phyloP scores from a whole-genome alignment of 306 rosid genomes.

The Elaeagnus macrophylla region DNA sequence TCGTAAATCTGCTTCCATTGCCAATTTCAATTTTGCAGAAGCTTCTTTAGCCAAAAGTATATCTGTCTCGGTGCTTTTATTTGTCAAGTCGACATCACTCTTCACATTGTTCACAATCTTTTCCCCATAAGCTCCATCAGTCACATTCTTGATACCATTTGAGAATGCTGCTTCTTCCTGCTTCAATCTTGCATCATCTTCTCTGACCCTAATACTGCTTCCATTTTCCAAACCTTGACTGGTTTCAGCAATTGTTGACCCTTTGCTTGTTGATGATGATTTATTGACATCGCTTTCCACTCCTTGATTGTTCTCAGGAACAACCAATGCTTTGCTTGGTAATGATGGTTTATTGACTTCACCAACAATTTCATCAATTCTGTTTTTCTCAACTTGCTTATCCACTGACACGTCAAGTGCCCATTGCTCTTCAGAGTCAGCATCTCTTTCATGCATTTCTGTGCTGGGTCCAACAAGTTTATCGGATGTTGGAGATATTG shows the following conservation, averaged over 20 bases:
- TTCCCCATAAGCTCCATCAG: constrained; percentile 17
- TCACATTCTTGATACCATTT: constrained; percentile 24
- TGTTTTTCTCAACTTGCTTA: constrained; percentile 28
- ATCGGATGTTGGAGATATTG: constrained; percentile 36
- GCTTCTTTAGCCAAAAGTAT: constrained; percentile 35
- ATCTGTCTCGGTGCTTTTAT: constrained; percentile 16
- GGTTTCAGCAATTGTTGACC: no score
- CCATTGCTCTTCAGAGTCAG: constrained; percentile 26
- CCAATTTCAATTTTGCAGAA: constrained; percentile 36
- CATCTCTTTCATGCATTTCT: constrained; percentile 23
- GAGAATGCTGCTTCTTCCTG: constrained; percentile 21
- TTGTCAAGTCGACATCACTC: constrained; percentile 1
- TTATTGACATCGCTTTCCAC: not conserved
- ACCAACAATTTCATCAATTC: constrained; percentile 22
- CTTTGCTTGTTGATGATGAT: no score
- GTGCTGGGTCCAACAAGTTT: constrained; percentile 18
- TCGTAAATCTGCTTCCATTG: constrained; percentile 46
- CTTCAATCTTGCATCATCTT: constrained; percentile 19
- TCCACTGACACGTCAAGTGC: constrained; percentile 26
- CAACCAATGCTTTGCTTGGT: constrained; percentile 16
- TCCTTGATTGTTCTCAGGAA: constrained; percentile 19
- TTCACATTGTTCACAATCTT: not conserved
- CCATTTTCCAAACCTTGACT: no score
- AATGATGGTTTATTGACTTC: constrained; percentile 30
- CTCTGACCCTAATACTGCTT: constrained; percentile 24